A percentile compares a stretch with the other conserved stretches of the same genome.
Evolutionary conservation across 2,329 filamentous ascomycete species (phyloP).

Genomic region (Elsinoe necatrix): DNA sequence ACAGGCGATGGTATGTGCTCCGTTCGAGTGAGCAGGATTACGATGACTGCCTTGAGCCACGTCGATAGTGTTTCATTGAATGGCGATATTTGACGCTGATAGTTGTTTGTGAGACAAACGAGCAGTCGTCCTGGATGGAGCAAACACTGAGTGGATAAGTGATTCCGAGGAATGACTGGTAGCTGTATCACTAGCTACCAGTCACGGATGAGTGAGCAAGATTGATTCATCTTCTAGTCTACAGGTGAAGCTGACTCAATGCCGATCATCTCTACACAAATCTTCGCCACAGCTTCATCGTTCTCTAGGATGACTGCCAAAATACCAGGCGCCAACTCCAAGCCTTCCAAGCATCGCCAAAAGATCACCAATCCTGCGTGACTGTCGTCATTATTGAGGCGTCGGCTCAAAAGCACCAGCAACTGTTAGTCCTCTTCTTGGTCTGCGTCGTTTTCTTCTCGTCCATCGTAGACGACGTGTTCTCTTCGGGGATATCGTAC

Average conservation of each 20-base stretch:
- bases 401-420: slow-evolving; percentile 10
- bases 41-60: too few relatives aligned
- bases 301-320: neutral
- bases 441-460: neutral
- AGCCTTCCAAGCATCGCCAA: neutral
- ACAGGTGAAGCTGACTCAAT: neutral
- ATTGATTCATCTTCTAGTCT: neutral
- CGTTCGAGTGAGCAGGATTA: too few relatives aligned
- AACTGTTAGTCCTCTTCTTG: neutral
- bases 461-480: neutral
- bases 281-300: neutral
- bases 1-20: too few relatives aligned
- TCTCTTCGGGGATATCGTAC: slow-evolving; percentile 14
- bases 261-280: neutral
- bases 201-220: neutral
- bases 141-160: neutral
- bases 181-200: neutral
- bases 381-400: neutral
- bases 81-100: too few relatives aligned
- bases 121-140: too few relatives aligned
- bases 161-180: neutral
- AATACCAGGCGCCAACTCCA: neutral
- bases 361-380: neutral
- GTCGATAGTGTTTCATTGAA: too few relatives aligned
- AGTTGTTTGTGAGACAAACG: too few relatives aligned